Evolutionary conservation across 148 eudicot genomes (phyloP).

Genomic region (Cornus florida): DNA sequence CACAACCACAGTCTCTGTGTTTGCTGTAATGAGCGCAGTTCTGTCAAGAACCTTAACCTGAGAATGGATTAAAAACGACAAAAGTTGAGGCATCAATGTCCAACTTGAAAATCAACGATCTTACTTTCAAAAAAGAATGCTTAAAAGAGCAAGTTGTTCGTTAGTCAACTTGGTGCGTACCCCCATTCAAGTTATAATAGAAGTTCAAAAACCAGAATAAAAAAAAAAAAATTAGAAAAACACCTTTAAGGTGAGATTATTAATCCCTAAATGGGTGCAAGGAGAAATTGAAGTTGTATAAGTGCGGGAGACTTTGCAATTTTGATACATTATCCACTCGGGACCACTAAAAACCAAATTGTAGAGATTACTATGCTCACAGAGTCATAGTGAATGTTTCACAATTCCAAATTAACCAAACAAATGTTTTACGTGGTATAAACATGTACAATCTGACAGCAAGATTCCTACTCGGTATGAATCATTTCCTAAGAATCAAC

Average conservation of each 20-base stretch:
- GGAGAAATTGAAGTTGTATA: not conserved
- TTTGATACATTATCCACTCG: not conserved
- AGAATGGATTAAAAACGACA: slow-evolving; percentile 12
- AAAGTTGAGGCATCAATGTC: not conserved
- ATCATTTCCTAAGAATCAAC: not conserved
- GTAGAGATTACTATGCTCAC: no score
- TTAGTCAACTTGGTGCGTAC: no score
- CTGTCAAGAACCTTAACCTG: slow-evolving; percentile 93
- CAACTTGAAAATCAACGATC: not conserved
- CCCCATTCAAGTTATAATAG: not conserved
- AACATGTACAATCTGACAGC: no score
- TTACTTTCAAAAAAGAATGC: not conserved
- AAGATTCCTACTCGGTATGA: no score
- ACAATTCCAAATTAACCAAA: no score
- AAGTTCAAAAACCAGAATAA: not conserved
- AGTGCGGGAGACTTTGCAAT: not conserved
- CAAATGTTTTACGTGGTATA: no score
- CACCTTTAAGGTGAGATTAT: not conserved
- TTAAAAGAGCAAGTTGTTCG: not conserved
- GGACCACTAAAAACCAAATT: no score
- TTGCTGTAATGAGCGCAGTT: slow-evolving; percentile 70
- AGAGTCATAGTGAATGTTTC: no score
- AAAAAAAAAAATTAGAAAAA: not conserved
- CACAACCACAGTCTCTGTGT: slow-evolving; percentile 86
- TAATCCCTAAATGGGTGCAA: not conserved